Conservation (phyloP, 139 green algal species). For the Ettlia oleoabundans region DNA sequence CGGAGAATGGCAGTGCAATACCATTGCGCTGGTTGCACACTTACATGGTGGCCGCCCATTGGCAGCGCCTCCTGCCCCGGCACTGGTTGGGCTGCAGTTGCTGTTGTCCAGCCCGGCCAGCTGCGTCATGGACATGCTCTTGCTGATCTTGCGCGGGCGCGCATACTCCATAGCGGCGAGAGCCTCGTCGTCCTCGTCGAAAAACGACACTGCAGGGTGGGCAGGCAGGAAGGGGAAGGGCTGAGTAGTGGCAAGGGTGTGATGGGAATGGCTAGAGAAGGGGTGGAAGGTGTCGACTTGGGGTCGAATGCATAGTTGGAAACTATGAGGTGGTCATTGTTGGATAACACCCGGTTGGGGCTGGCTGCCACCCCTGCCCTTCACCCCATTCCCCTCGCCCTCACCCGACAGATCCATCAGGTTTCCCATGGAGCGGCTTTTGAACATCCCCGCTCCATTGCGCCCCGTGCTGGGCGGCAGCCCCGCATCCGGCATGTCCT, state of each 20-base stretch:
- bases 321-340: too few species aligned
- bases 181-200: conserved; percentile 44
- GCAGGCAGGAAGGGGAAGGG: not conserved
- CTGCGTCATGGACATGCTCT: conserved; percentile 35
- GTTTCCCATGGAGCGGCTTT: conserved; percentile 32
- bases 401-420: conserved; percentile 20
- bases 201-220: not conserved
- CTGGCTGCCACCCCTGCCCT: too few species aligned
- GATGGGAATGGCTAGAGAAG: not conserved
- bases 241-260: not conserved
- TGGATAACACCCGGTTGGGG: too few species aligned
- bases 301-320: too few species aligned
- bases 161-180: conserved; percentile 40
- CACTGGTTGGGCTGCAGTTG: not conserved
- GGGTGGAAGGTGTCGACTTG: too few species aligned
- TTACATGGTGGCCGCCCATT: conserved; percentile 2
- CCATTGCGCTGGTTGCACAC: too few species aligned
- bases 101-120: conserved; percentile 20
- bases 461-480: not conserved
- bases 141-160: conserved; percentile 45
- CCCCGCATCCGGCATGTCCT: conserved; percentile 26
- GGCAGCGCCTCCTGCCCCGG: not conserved
- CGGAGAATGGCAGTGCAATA: too few species aligned
- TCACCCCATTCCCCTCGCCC: not conserved
- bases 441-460: conserved; percentile 29